Evolutionary conservation across 768 basidiomycete species (phyloP), one percentile per base, ranked within the genome.

Genomic region (Leccinellum luteum): DNA sequence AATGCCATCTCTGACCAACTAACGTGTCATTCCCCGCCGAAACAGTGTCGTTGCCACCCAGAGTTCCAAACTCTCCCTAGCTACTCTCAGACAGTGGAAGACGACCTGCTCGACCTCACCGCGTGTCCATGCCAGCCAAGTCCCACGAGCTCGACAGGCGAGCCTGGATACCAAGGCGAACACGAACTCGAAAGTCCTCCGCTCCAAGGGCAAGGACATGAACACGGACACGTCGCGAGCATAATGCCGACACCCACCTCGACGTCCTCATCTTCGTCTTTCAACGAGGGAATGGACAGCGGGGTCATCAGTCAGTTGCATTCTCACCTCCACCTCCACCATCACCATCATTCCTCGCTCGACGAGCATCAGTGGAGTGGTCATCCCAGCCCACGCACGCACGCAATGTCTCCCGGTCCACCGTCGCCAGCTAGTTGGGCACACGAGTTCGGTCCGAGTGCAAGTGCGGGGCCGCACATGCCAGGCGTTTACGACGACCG

Each of bases 41-140:
- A 31, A 32, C 31, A 92, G 89, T 94, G 92, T 73, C 86, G 90
- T 27, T 94, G 92, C 66, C 84, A 88, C 63, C 82, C 89, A 3
- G 87, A 92, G 59, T 89, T 84, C 80, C 86, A 83, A 57, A 81
- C 84, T 0, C 85, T 96, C 3, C 94, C 94, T 0, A 81, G 81
- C 10, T 96, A 96, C 70, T 78, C 83, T 3, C 77, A 79, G 57
- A 67, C 60, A 48, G 65, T 64, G 21, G 66, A 66, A 27, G 63
- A 58, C 27, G 25, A 45, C n/a, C 50, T 15, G 6, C 31, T 44
- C 28, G 14, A 44, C 38, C 43, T 35, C 1, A 13, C n/a, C 3
- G 71, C 59, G 21, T 85, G 84, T 57, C 82, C 82, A 4, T 86
- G 85, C 60, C 73, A 60, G 7, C 32, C 45, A 14, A 41, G 31